Conservation (phyloP, 179 eudicot genomes). For the Silene coronaria region DNA sequence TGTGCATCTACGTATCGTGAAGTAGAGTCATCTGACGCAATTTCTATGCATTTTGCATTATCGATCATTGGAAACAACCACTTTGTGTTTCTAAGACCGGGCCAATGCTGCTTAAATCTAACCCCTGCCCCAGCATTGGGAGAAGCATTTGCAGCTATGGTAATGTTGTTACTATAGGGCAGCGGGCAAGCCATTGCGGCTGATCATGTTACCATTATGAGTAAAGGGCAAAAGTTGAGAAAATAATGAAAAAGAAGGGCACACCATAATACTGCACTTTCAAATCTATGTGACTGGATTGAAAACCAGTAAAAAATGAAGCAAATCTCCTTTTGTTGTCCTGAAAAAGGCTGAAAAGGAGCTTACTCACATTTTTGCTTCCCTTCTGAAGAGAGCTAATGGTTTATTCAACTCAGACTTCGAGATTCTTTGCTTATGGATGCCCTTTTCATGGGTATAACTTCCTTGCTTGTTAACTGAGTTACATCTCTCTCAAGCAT, state of each 20-base stretch:
- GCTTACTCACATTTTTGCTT: slow-evolving; percentile 3
- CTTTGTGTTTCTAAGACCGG: not conserved
- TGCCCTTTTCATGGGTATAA: slow-evolving; percentile 26
- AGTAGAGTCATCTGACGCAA: not conserved
- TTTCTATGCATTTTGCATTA: not conserved
- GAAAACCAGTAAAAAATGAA: not conserved
- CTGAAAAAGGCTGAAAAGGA: slow-evolving; percentile 5
- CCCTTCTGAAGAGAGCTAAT: slow-evolving; percentile 17
- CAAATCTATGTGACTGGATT: slow-evolving; percentile 1
- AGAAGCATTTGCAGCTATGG: not conserved
- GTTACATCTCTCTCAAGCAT: slow-evolving; percentile 30
- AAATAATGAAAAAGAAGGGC: not conserved
- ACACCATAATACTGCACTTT: slow-evolving; percentile 6
- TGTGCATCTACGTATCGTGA: not conserved
- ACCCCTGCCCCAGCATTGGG: not conserved
- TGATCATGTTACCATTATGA: slow-evolving; percentile 8
- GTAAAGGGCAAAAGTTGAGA: not conserved
- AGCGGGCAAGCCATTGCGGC: not conserved
- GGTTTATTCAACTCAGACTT: slow-evolving; percentile 9
- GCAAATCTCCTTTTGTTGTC: slow-evolving; percentile 1
- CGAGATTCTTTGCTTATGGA: slow-evolving; percentile 36
- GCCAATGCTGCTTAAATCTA: not conserved
- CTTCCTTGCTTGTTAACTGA: slow-evolving; percentile 38
- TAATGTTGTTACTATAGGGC: not conserved
- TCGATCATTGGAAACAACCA: not conserved